Evolutionary conservation across 2,329 filamentous ascomycete species (phyloP).

Genomic region (Fusarium guadeloupense): DNA sequence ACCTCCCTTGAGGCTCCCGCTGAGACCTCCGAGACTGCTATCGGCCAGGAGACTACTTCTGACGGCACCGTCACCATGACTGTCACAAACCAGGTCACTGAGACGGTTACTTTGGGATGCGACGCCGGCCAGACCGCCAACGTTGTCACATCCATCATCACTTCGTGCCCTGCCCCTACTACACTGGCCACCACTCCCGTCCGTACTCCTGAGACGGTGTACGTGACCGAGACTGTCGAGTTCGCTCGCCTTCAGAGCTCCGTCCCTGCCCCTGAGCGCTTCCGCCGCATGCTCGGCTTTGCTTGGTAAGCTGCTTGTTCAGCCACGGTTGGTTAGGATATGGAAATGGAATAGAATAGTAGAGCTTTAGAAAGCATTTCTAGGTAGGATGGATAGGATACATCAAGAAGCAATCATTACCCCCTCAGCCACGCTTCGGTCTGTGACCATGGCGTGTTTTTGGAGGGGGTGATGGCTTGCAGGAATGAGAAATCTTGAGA

Average conservation of each 20-base stretch:
- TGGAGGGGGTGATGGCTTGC: not conserved
- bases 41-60: slow-evolving; percentile 2
- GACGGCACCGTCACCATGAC: slow-evolving; percentile 27
- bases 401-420: not conserved
- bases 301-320: slow-evolving; percentile 15
- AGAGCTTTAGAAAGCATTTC: slow-evolving; percentile 6
- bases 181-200: slow-evolving; percentile 36
- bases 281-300: slow-evolving; percentile 37
- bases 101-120: slow-evolving; percentile 21
- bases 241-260: slow-evolving; percentile 11
- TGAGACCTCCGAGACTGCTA: slow-evolving; percentile 14
- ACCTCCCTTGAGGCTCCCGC: not conserved
- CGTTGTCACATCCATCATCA: slow-evolving; percentile 29
- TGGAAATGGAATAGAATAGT: slow-evolving; percentile 1
- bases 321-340: slow-evolving; percentile 6
- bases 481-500: slow-evolving; percentile 26
- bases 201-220: slow-evolving; percentile 39
- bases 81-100: slow-evolving; percentile 27
- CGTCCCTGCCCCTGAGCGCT: slow-evolving; percentile 16
- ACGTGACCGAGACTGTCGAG: slow-evolving; percentile 38
- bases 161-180: slow-evolving; percentile 31
- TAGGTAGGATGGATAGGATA: slow-evolving; percentile 1
- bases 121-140: slow-evolving; percentile 15
- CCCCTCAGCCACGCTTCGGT: slow-evolving; percentile 1
- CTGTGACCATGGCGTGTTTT: slow-evolving; percentile 14